phyloP scores from a whole-genome alignment of 441 rosid genomes.

The Populus hybrid region DNA sequence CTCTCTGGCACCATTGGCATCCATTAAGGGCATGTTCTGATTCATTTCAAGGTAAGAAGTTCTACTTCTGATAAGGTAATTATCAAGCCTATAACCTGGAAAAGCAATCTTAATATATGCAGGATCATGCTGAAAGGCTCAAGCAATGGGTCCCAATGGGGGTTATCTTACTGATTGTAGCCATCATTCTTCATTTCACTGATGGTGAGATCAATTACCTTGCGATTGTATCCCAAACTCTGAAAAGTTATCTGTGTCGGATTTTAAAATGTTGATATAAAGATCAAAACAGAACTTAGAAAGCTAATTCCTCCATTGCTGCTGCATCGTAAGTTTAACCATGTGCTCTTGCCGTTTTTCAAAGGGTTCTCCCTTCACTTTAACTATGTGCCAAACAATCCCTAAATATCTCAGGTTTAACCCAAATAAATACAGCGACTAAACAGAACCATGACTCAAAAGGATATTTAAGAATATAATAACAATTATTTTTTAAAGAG shows the following conservation, averaged over 20 bases:
- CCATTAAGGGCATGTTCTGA: conserved; percentile 63
- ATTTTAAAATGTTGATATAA: neutral
- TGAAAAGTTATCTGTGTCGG: neutral
- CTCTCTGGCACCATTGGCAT: conserved; percentile 69
- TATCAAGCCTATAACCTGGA: conserved; percentile 1
- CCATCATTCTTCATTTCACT: conserved; percentile 49
- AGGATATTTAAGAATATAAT: no score
- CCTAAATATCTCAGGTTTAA: no score
- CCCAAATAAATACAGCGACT: no score
- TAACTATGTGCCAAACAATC: no score
- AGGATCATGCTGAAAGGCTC: conserved; percentile 61
- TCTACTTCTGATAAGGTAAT: neutral
- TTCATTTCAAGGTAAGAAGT: conserved; percentile 59
- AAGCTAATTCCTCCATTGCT: neutral
- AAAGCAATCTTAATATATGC: neutral
- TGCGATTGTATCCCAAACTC: neutral
- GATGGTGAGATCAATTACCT: conserved; percentile 38
- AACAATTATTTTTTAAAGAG: no score
- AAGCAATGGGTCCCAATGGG: conserved; percentile 61
- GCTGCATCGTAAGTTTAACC: neutral
- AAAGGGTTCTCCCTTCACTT: no score
- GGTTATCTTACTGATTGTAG: conserved; percentile 30
- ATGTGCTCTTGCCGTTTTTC: no score
- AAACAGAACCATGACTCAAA: no score
- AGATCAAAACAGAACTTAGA: neutral